Conservation (phyloP, 257 asterid genomes). For the Striga asiatica region DNA sequence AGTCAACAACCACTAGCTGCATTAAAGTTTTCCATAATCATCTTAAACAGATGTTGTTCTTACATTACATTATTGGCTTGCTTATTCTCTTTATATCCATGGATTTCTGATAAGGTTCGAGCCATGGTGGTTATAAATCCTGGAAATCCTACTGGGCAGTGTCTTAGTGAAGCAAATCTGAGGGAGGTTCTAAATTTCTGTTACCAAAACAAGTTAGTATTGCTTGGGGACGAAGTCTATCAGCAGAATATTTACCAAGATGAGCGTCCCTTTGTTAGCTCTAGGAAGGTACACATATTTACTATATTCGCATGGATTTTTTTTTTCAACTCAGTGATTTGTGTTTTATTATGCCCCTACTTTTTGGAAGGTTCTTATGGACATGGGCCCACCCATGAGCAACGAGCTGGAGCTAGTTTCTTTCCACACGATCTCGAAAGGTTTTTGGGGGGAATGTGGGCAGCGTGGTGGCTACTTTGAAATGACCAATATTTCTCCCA, state of each 20-base stretch:
- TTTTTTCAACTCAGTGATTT: not conserved
- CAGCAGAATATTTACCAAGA: conserved; percentile 98
- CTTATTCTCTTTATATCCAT: not conserved
- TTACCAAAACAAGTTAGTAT: conserved; percentile 65
- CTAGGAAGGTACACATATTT: conserved; percentile 51
- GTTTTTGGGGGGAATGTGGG: conserved; percentile 97
- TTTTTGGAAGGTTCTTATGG: conserved; percentile 60
- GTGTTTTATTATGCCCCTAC: not conserved
- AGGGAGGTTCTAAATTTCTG: conserved; percentile 57
- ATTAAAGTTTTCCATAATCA: not conserved
- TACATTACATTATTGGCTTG: not conserved
- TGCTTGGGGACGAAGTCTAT: conserved; percentile 96
- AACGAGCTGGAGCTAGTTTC: conserved; percentile 81
- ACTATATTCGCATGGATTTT: not conserved
- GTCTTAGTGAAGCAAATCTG: conserved; percentile 80
- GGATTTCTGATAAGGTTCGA: conserved; percentile 45
- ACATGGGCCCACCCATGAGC: conserved; percentile 83
- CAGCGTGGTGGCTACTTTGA: conserved; percentile 99
- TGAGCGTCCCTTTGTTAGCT: conserved; percentile 85
- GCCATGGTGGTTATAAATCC: conserved; percentile 99
- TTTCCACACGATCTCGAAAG: conserved; percentile 94
- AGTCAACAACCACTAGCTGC: not conserved
- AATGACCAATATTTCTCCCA: conserved; percentile 87
- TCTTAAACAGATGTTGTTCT: not conserved
- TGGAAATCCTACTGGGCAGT: conserved; percentile 96